phyloP scores from a whole-genome alignment of 176 grass and related monocot genomes.

The Rhipidocladum racemiflorum region DNA sequence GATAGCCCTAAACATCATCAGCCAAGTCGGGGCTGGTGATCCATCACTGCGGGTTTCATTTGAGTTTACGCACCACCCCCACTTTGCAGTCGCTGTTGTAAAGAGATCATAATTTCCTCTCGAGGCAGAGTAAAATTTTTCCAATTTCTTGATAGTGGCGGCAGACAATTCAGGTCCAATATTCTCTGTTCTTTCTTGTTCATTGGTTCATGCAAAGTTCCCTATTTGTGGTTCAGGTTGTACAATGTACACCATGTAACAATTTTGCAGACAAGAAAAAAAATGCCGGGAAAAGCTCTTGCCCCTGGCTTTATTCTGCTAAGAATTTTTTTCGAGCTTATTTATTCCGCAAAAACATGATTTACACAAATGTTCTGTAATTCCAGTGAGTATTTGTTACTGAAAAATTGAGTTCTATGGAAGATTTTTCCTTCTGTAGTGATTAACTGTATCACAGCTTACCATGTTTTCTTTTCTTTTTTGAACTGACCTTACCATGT shows the following conservation, averaged over 20 bases:
- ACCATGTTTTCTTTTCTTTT: too few relatives aligned
- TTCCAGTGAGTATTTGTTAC: not conserved
- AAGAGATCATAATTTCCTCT: constrained; percentile 63
- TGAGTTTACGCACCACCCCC: constrained; percentile 79
- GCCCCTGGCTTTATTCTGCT: constrained; percentile 13
- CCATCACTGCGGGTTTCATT: constrained; percentile 69
- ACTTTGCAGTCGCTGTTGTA: constrained; percentile 91
- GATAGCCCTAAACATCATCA: constrained; percentile 83
- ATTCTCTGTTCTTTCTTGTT: not conserved
- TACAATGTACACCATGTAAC: constrained; percentile 29
- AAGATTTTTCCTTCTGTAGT: not conserved
- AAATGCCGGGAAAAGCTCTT: not conserved
- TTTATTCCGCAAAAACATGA: not conserved
- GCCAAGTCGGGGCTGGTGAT: constrained; percentile 61
- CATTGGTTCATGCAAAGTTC: constrained; percentile 17
- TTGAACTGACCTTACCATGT: too few relatives aligned
- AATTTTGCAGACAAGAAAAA: constrained; percentile 42
- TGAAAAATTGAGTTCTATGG: not conserved
- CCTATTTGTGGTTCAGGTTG: constrained; percentile 26
- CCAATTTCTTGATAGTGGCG: not conserved
- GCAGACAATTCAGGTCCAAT: not conserved
- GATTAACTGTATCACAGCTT: too few relatives aligned
- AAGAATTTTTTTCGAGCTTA: constrained; percentile 16
- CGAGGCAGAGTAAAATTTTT: constrained; percentile 4
- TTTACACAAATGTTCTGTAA: constrained; percentile 17